Evolutionary conservation across 306 rosid genomes (phyloP).

Genomic region (Vigna angularis): DNA sequence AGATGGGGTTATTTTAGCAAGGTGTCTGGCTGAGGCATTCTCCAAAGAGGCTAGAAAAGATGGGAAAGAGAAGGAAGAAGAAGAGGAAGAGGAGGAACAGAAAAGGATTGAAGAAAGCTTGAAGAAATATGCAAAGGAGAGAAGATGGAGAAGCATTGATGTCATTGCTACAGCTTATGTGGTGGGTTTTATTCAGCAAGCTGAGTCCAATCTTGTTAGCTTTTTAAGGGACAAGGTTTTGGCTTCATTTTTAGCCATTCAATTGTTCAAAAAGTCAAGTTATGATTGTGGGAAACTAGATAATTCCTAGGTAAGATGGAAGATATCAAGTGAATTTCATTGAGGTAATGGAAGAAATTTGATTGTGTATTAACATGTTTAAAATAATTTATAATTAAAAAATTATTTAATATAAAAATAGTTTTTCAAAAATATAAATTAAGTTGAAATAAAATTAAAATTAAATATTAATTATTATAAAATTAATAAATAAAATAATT

Average conservation of each 20-base stretch:
- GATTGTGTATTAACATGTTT: no score
- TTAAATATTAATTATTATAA: no score
- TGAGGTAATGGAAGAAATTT: no score
- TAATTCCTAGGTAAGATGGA: not conserved
- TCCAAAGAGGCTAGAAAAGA: not conserved
- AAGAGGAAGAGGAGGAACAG: conserved; percentile 44
- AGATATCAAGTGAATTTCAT: no score
- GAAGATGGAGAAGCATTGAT: conserved; percentile 76
- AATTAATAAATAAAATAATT: no score
- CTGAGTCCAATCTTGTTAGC: conserved; percentile 45
- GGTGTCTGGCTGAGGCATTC: conserved; percentile 66
- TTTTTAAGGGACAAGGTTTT: conserved; percentile 64
- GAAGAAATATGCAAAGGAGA: conserved; percentile 65
- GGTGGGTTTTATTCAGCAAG: conserved; percentile 55
- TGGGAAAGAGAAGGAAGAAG: not conserved
- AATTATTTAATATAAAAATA: no score
- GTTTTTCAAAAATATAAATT: no score
- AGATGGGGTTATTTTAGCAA: conserved; percentile 68
- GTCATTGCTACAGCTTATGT: conserved; percentile 52
- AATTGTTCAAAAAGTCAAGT: conserved; percentile 41
- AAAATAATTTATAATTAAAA: no score
- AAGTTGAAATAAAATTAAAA: no score
- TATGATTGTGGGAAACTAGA: conserved; percentile 70
- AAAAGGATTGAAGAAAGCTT: conserved; percentile 57
- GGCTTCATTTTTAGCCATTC: conserved; percentile 41